Conservation (phyloP, 2,329 filamentous ascomycete species). For the Fusarium pseudoanthophilum region DNA sequence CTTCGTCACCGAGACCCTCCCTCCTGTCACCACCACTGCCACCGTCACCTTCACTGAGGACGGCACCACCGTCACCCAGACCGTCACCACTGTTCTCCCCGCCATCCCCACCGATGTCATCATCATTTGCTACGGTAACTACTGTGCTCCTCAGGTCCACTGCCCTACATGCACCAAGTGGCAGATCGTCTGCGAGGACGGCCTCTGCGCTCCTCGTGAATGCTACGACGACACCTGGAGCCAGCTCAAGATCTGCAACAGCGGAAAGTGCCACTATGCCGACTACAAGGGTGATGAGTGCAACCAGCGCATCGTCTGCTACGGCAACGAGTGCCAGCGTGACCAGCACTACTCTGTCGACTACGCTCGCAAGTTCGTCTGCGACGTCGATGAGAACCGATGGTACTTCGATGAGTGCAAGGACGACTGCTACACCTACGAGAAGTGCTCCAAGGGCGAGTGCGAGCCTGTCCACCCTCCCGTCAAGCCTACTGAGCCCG, state of each 20-base stretch:
- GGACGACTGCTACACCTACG: constrained; percentile 45
- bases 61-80: constrained; percentile 37
- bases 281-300: constrained; percentile 46
- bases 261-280: constrained; percentile 46
- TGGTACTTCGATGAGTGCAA: constrained; percentile 47
- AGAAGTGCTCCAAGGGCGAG: constrained; percentile 40
- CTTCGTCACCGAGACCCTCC: constrained; percentile 42
- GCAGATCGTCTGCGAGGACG: constrained; percentile 50
- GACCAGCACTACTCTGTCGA: constrained; percentile 44
- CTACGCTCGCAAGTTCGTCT: constrained; percentile 49
- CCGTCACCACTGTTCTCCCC: constrained; percentile 38
- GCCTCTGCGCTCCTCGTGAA: constrained; percentile 46
- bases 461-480: constrained; percentile 41
- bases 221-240: constrained; percentile 42
- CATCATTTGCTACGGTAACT: constrained; percentile 48
- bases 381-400: constrained; percentile 42
- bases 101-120: constrained; percentile 35
- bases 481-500: neutral
- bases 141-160: constrained; percentile 43
- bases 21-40: constrained; percentile 40
- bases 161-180: constrained; percentile 44
- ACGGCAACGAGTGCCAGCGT: constrained; percentile 45
- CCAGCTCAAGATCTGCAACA: constrained; percentile 49
- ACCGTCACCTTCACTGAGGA: constrained; percentile 45
- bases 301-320: constrained; percentile 51